phyloP scores from a whole-genome alignment of 2,329 filamentous ascomycete species.

The Penicillium sp. region DNA sequence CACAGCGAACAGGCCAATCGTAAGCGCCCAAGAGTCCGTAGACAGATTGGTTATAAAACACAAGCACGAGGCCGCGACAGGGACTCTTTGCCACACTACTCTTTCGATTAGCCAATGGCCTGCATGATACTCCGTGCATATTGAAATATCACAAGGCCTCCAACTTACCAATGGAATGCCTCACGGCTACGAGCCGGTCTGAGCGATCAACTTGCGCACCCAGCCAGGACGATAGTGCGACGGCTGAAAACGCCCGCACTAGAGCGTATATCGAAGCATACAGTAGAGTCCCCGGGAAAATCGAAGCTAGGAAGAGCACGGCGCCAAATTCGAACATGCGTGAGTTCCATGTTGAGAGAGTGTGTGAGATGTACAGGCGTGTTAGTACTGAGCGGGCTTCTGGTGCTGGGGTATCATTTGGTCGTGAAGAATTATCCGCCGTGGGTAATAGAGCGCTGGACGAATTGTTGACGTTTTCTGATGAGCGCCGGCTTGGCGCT shows the following conservation, averaged over 20 bases:
- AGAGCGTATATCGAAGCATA: conserved; percentile 69
- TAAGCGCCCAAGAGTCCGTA: conserved; percentile 1
- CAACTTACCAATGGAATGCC: conserved; percentile 47
- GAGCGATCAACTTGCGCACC: conserved; percentile 59
- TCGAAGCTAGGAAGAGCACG: conserved; percentile 56
- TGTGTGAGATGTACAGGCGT: conserved; percentile 49
- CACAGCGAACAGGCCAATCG: conserved; percentile 29
- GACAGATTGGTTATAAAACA: conserved; percentile 43
- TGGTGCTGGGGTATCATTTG: neutral
- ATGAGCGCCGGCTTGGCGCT: neutral
- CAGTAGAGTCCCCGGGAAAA: conserved; percentile 59
- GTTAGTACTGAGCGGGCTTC: conserved; percentile 11
- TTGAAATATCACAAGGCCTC: neutral
- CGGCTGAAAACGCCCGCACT: conserved; percentile 55
- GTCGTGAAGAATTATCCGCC: neutral
- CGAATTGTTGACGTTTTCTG: neutral
- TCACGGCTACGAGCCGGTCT: conserved; percentile 51
- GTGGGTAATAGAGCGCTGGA: neutral
- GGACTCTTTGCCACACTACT: conserved; percentile 36
- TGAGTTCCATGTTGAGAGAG: conserved; percentile 57
- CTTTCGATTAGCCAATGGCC: neutral
- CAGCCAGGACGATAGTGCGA: conserved; percentile 57
- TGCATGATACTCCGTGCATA: neutral
- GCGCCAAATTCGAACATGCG: conserved; percentile 63
- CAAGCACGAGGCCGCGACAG: conserved; percentile 49